Base-by-base conservation (phyloP, 208 protist genomes). In the Crithidia thermophila region DNA sequence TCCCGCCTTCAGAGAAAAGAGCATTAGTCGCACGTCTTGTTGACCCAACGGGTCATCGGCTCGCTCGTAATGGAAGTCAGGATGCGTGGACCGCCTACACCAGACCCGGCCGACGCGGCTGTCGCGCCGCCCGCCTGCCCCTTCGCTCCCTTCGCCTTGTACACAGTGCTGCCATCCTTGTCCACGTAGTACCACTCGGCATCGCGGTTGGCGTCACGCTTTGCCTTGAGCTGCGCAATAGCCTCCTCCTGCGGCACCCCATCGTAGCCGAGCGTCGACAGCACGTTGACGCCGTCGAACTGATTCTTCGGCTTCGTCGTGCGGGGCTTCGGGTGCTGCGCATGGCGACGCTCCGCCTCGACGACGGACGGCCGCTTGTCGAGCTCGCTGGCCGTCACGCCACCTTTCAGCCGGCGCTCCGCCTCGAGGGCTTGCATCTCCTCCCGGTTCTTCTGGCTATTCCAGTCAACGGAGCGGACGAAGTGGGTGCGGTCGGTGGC, bases 241-340 rank as follows among this genome's bases (percentile, higher is more conserved):
- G 82, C 81, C 74, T 93, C 85, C 37, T 84, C 85, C 10, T 46
- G 13, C 16, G 77, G 58, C 23, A 81, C 66, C 21, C 64, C 76
- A 3, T 62, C 72, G 37, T 84, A 89, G 37, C 90, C 87, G 25
- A 96, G 79, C 3, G 75, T 60, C 0, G 70, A 53, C 3, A 96
- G 62, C 20, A 84, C 49, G 23, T 84, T 88, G 16, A 94, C 62
- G 14, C 84, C 85, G 66, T 96, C 90, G 66, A 96, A 96, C 75
- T 96, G 90, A 64, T 72, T 88, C 63, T 92, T 93, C 8, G 87
- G 90, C 64, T 94, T 94, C 23, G 82, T 94, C 9, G 77, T 50
- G 63, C 85, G 84, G 36, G 52, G 30, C 64, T 36, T 58, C 2
- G 42, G 30, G 34, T 52, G 56, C n/a, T 21, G 27, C 14, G 61